Evolutionary conservation across 306 rosid species (phyloP).

Genomic region (Echinosophora koreensis): DNA sequence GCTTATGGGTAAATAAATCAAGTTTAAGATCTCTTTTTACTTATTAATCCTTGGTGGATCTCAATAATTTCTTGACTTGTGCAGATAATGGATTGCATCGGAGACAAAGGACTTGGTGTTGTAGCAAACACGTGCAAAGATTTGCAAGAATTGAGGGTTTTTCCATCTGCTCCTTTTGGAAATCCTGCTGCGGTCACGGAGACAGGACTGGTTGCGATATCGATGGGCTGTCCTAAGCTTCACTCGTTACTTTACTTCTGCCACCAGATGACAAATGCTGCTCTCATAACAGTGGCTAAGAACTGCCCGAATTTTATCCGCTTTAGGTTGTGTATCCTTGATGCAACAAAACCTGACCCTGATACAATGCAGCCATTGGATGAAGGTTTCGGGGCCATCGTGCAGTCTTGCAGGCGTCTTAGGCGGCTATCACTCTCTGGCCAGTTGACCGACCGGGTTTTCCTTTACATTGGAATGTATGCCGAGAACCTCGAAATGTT

Average conservation of each 20-base stretch:
- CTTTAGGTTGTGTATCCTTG: constrained; percentile 80
- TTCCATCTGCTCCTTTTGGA: constrained; percentile 73
- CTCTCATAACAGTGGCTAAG: constrained; percentile 84
- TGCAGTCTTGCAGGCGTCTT: constrained; percentile 79
- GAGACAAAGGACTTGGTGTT: constrained; percentile 81
- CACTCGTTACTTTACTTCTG: constrained; percentile 88
- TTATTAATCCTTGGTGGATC: constrained; percentile 3
- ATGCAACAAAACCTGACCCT: constrained; percentile 76
- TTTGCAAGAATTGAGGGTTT: constrained; percentile 88
- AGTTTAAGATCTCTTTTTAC: neutral
- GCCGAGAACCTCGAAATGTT: constrained; percentile 95
- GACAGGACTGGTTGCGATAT: constrained; percentile 84
- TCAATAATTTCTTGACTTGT: constrained; percentile 15
- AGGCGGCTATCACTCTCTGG: constrained; percentile 88
- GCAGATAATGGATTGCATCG: constrained; percentile 89
- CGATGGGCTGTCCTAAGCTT: constrained; percentile 85
- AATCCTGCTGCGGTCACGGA: constrained; percentile 75
- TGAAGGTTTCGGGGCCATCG: constrained; percentile 97
- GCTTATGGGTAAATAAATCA: constrained; percentile 74
- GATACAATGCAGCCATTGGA: constrained; percentile 79
- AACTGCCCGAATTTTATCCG: constrained; percentile 90
- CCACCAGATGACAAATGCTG: constrained; percentile 97
- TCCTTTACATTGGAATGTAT: constrained; percentile 88
- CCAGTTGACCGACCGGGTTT: constrained; percentile 75
- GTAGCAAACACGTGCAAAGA: constrained; percentile 83